phyloP scores from a whole-genome alignment of 148 eudicot genomes.

The Drosera capensis region DNA sequence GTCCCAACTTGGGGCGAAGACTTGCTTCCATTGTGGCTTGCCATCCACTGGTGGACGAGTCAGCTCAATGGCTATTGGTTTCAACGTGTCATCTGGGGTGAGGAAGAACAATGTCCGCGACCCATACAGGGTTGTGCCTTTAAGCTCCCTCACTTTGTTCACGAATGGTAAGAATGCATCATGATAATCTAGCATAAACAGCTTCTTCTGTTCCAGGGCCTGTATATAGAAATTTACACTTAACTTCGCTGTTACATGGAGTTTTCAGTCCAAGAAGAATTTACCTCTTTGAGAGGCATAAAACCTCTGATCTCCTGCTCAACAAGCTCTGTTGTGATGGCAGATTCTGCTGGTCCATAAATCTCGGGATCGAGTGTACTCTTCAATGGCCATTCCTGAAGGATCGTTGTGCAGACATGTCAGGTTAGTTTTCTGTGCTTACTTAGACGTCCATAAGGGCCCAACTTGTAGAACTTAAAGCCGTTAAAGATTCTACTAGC shows the following conservation, averaged over 20 bases:
- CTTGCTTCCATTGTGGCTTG: conserved; percentile 21
- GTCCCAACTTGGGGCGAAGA: conserved; percentile 8
- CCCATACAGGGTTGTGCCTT: conserved; percentile 55
- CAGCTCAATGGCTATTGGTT: conserved; percentile 58
- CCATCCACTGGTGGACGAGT: conserved; percentile 43
- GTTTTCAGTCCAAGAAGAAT: background rate
- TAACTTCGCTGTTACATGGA: background rate
- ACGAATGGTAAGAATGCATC: conserved; percentile 56
- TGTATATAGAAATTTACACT: conserved; percentile 6
- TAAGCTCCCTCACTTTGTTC: conserved; percentile 39
- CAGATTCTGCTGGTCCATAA: conserved; percentile 58
- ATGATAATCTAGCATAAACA: conserved; percentile 66
- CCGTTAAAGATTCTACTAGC: no score
- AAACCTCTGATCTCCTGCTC: conserved; percentile 39
- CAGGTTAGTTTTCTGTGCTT: background rate
- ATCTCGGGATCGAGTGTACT: conserved; percentile 54
- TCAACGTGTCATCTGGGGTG: conserved; percentile 22
- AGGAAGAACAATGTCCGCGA: conserved; percentile 58
- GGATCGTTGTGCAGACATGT: background rate
- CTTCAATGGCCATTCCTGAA: conserved; percentile 60
- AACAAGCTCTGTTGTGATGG: conserved; percentile 35
- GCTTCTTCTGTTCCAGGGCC: conserved; percentile 44
- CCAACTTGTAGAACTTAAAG: no score
- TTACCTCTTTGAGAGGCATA: conserved; percentile 40
- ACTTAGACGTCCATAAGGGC: background rate